Evolutionary conservation across 1,284 basidiomycete genomes (phyloP).

Genomic region (Pseudozyma hubeiensis): DNA sequence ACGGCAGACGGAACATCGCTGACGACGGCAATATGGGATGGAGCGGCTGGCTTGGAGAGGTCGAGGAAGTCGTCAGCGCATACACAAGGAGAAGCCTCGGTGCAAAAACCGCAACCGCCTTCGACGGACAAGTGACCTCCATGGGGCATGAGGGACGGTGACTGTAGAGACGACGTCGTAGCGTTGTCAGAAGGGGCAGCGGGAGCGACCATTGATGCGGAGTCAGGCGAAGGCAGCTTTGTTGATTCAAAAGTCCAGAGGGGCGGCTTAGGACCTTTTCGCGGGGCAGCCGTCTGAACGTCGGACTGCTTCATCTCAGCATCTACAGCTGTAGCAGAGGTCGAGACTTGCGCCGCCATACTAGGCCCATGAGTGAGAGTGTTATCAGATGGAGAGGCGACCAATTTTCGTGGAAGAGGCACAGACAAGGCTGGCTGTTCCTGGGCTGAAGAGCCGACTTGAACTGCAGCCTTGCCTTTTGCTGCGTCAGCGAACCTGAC

Average conservation of each 20-base stretch:
- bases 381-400: neutral
- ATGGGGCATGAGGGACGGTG: conserved; percentile 26
- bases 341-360: neutral
- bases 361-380: neutral
- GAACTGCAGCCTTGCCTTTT: neutral
- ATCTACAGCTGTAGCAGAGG: neutral
- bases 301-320: neutral
- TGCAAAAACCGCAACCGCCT: conserved; percentile 62
- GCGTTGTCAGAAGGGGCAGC: neutral
- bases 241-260: conserved; percentile 30
- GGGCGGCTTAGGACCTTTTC: conserved; percentile 26
- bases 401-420: conserved; percentile 14
- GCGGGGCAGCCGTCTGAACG: neutral
- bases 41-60: conserved; percentile 17
- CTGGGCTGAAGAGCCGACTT: neutral
- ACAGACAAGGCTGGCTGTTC: conserved; percentile 12
- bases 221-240: conserved; percentile 12
- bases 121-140: conserved; percentile 34
- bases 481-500: conserved; percentile 29
- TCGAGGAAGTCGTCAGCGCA: conserved; percentile 54
- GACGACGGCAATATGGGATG: conserved; percentile 32
- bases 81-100: conserved; percentile 55
- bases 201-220: neutral
- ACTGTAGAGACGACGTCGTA: conserved; percentile 15
- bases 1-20: conserved; percentile 30